Evolutionary conservation across 116 monocot genomes (phyloP).

Genomic region (Phalaenopsis hybrid): DNA sequence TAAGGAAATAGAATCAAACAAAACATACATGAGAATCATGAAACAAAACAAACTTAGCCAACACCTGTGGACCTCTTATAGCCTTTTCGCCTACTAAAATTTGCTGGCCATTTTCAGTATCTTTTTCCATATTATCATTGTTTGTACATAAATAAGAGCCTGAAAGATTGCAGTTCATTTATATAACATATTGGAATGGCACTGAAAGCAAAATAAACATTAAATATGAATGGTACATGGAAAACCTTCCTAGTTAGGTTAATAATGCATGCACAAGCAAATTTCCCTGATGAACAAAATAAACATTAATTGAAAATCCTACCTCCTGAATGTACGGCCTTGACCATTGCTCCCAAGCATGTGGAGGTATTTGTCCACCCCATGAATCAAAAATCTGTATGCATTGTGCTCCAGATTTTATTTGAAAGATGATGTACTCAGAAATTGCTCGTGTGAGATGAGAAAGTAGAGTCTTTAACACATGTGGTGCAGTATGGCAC

Average conservation of each 20-base stretch:
- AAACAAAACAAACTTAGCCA: not conserved
- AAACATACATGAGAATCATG: not conserved
- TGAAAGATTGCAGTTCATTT: not conserved
- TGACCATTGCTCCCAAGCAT: slow-evolving; percentile 92
- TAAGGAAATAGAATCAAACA: no score
- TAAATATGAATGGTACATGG: not conserved
- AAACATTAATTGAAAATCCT: not conserved
- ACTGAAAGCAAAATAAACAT: not conserved
- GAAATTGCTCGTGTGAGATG: slow-evolving; percentile 75
- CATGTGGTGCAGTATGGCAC: slow-evolving; percentile 73
- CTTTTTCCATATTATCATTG: no score
- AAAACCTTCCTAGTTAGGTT: not conserved
- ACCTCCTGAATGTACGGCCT: slow-evolving; percentile 93
- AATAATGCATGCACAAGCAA: not conserved
- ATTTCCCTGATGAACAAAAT: not conserved
- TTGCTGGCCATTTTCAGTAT: not conserved
- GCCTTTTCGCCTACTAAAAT: not conserved
- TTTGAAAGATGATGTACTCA: slow-evolving; percentile 82
- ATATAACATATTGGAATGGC: not conserved
- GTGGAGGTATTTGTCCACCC: slow-evolving; percentile 88
- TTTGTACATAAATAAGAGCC: not conserved
- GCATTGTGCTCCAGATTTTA: slow-evolving; percentile 89
- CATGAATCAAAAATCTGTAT: slow-evolving; percentile 97
- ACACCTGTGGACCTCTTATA: not conserved
- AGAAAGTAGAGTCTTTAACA: slow-evolving; percentile 62